These are phyloP conservation scores for Podospora pseudocomata DNA, from an alignment of 495 filamentous ascomycete genomes.

Conservation along the genomic window DNA sequence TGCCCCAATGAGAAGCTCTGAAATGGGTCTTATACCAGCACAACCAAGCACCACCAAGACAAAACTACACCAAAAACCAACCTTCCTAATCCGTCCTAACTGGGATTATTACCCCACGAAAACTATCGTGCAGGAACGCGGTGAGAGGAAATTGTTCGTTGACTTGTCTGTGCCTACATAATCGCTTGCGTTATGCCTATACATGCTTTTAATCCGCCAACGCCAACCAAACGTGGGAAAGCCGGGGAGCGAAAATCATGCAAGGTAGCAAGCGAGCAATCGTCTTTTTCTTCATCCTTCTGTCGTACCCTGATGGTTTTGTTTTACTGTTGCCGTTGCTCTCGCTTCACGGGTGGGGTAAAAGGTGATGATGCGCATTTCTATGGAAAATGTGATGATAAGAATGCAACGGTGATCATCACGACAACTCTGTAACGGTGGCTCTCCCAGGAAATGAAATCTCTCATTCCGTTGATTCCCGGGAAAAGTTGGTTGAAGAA, in stretches of 20 bases:
- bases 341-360: not conserved
- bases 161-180: not conserved
- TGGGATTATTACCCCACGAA: not conserved
- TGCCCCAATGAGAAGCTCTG: too few relatives aligned
- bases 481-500: not conserved
- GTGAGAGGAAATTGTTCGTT: not conserved
- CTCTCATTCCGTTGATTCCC: not conserved
- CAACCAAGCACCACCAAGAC: not conserved
- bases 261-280: not conserved
- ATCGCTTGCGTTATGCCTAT: not conserved
- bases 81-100: not conserved
- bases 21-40: not conserved
- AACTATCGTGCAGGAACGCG: not conserved
- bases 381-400: too few relatives aligned
- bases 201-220: not conserved
- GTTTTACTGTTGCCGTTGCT: not conserved
- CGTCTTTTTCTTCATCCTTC: not conserved
- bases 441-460: not conserved
- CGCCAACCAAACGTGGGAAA: not conserved
- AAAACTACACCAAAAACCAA: not conserved
- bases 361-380: not conserved
- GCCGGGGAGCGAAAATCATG: not conserved
- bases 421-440: not conserved
- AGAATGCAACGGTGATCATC: not conserved
- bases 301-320: not conserved